Base-by-base conservation (phyloP, 1,284 basidiomycete species). In the Vanrija sp. region DNA sequence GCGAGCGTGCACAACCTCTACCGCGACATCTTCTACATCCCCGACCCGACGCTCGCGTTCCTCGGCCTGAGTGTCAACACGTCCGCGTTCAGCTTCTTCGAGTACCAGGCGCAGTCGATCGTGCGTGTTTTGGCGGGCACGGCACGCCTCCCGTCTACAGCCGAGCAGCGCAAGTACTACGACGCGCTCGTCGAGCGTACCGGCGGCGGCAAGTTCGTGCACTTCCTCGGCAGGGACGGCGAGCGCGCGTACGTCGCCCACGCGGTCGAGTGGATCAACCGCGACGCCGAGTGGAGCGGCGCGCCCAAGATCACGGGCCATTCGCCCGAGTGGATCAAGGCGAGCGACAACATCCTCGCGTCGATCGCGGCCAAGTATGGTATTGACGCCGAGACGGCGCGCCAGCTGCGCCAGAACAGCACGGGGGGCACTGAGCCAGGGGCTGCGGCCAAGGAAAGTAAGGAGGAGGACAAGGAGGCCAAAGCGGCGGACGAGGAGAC, bases 1-100 rank as follows among this genome's bases (percentile, higher is more conserved):
- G 73, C 69, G 1, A 76, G 78, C 51, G 66, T 82, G n/a, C 77
- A 78, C 5, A 77, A 80, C 8, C 69, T 82, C 3, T 78, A 80
- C 60, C 69, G 79, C 15, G 80, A 81, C 55, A 63, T 78, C 0
- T 78, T 81, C 62, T 82, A 78, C 62, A 80, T 82, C 47, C 78
- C 79, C n/a, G 80, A 82, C 53, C 80, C 81, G 4, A 80, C 80
- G 8, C 67, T 82, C 6, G 73, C 74, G 0, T 81, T 82, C 55
- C 46, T 72, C 54, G 65, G 66, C 8, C 25, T 69, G 10, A 61
- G 59, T 38, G 61, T 71, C 51, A 68, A 67, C 52, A 72, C 67
- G 12, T 57, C 63, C 0, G 63, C 70, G 2, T 68, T 69, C 55
- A 59, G 61, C 5, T 70, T 69, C 54, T 69, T 71, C 56, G 70